phyloP scores from a whole-genome alignment of 305 asterid genomes.

The Solanum hybrid region DNA sequence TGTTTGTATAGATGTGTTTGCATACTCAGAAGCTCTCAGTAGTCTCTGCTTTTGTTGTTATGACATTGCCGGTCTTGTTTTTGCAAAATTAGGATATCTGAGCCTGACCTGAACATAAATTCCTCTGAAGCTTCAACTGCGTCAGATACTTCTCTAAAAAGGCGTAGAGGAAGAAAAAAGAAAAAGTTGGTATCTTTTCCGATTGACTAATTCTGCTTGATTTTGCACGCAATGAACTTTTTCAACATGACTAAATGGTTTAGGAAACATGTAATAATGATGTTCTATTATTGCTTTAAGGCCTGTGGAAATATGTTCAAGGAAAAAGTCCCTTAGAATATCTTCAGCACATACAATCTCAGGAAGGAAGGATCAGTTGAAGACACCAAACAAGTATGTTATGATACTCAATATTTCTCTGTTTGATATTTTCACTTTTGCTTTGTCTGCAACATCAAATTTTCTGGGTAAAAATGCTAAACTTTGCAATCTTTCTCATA shows the following conservation, averaged over 20 bases:
- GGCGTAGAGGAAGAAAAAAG: constrained; percentile 36
- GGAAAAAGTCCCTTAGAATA: constrained; percentile 15
- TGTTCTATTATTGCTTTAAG: constrained; percentile 25
- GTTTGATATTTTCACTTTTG: background rate
- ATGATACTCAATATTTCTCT: background rate
- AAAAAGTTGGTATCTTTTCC: constrained; percentile 49
- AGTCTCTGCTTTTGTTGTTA: background rate
- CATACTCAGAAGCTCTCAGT: background rate
- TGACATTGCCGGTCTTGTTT: background rate
- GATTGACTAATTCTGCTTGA: constrained; percentile 8
- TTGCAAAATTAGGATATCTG: constrained; percentile 34
- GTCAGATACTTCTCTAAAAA: constrained; percentile 10
- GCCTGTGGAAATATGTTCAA: constrained; percentile 39
- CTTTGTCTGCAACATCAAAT: background rate
- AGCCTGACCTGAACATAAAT: constrained; percentile 36
- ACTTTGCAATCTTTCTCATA: constrained; percentile 5
- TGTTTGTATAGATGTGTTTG: background rate
- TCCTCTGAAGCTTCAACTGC: constrained; percentile 26
- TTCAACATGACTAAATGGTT: background rate
- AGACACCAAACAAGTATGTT: constrained; percentile 21
- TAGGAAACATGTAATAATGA: background rate
- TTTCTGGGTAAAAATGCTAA: background rate
- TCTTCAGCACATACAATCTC: constrained; percentile 22
- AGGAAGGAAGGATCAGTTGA: constrained; percentile 29
- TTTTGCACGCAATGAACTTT: background rate